Evolutionary conservation across 202 grass and related monocot genomes (phyloP).

Genomic region (Digitaria exilis): DNA sequence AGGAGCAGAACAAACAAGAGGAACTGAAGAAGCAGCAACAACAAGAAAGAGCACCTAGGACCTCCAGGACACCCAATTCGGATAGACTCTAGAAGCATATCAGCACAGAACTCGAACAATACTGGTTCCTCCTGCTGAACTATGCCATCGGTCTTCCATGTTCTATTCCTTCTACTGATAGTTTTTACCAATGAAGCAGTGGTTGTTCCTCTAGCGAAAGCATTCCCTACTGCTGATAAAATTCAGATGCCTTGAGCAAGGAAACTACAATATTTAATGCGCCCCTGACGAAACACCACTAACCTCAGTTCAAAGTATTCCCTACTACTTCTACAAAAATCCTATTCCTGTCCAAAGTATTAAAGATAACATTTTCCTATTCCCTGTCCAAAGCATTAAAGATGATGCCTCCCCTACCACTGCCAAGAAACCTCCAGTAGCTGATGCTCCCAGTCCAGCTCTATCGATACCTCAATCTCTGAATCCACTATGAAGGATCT

Average conservation of each 20-base stretch:
- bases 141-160: not conserved
- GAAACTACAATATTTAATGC: not conserved
- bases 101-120: constrained; percentile 34
- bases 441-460: not conserved
- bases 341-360: too few relatives aligned
- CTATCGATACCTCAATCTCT: not conserved
- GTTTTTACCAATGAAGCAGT: not conserved
- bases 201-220: constrained; percentile 29
- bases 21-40: constrained; percentile 39
- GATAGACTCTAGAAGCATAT: constrained; percentile 21
- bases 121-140: constrained; percentile 34
- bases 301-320: not conserved
- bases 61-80: not conserved
- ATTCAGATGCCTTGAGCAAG: constrained; percentile 31
- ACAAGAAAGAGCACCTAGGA: constrained; percentile 18
- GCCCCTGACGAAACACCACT: constrained; percentile 12
- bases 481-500: constrained; percentile 11
- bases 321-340: not conserved
- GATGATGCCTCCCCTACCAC: not conserved
- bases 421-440: constrained; percentile 13
- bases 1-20: constrained; percentile 36
- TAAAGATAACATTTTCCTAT: too few relatives aligned
- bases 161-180: constrained; percentile 9
- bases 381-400: constrained; percentile 17
- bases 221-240: constrained; percentile 17